Conservation (phyloP, 371 early-diverging fungal genomes). For the Mucor saturninus region DNA sequence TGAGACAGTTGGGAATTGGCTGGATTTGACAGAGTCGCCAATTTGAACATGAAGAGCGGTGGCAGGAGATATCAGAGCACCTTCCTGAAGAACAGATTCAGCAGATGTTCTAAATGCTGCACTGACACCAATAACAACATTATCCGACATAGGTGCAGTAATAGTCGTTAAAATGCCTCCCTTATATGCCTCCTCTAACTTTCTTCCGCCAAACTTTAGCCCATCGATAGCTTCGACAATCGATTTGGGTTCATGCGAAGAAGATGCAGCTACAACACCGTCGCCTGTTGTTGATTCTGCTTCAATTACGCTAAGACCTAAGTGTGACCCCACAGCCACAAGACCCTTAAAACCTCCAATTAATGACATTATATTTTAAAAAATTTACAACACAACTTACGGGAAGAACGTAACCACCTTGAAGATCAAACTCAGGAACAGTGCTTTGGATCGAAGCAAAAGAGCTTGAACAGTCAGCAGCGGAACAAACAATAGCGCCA, state of each 20-base stretch:
- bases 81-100: constrained; percentile 27
- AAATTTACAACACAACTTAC: neutral
- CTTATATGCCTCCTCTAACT: constrained; percentile 64
- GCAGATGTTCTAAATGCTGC: constrained; percentile 8
- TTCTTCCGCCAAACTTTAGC: constrained; percentile 60
- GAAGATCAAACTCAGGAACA: constrained; percentile 32
- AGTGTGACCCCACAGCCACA: constrained; percentile 54
- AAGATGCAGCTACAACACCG: constrained; percentile 42
- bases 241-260: constrained; percentile 29
- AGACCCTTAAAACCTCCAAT: constrained; percentile 33
- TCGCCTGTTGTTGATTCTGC: constrained; percentile 60
- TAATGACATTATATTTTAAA: neutral
- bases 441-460: constrained; percentile 10
- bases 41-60: constrained; percentile 70
- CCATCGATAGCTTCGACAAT: constrained; percentile 62
- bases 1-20: constrained; percentile 61
- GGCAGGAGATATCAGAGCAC: constrained; percentile 40
- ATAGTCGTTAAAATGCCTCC: constrained; percentile 65
- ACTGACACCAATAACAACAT: constrained; percentile 53
- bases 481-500: constrained; percentile 57
- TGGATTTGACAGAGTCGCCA: constrained; percentile 55
- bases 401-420: constrained; percentile 48
- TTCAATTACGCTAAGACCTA: constrained; percentile 66
- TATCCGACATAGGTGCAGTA: constrained; percentile 50
- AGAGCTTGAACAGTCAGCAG: constrained; percentile 31